Evolutionary conservation across 805 yeast species (phyloP).

Genomic region (Saccharomycopsis sp.): DNA sequence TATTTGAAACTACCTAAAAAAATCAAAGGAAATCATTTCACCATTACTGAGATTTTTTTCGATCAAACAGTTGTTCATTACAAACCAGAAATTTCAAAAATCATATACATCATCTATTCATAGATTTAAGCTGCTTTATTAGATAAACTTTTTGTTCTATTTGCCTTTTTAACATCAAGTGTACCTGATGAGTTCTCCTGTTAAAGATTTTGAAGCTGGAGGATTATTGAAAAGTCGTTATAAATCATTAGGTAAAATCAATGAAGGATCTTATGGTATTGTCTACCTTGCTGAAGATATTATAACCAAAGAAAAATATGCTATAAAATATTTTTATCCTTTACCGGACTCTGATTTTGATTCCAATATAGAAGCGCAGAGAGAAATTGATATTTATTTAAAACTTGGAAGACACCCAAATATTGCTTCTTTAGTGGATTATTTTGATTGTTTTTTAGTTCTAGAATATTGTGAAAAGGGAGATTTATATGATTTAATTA

Average conservation of each 20-base stretch:
- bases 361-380: constrained; percentile 20
- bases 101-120: no score
- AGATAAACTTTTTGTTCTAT: no score
- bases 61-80: no score
- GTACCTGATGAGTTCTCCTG: no score
- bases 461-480: constrained; percentile 83
- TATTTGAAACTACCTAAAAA: no score
- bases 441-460: constrained; percentile 70
- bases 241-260: constrained; percentile 59
- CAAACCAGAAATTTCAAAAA: no score
- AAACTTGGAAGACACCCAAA: constrained; percentile 65
- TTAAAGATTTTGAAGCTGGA: constrained; percentile 31
- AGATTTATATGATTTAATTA: constrained; percentile 62
- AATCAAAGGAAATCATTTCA: no score
- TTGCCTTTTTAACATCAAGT: no score
- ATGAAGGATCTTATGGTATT: constrained; percentile 89
- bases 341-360: constrained; percentile 32
- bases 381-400: constrained; percentile 66
- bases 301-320: constrained; percentile 46
- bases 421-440: constrained; percentile 64
- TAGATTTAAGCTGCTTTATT: no score
- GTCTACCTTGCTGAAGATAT: constrained; percentile 79
- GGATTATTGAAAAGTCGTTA: constrained; percentile 53
- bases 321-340: constrained; percentile 76
- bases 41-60: no score